Evolutionary conservation across 2,329 filamentous ascomycete genomes (phyloP), one percentile per base, ranked within the genome.

Genomic region (Nigrograna mackinnonii): DNA sequence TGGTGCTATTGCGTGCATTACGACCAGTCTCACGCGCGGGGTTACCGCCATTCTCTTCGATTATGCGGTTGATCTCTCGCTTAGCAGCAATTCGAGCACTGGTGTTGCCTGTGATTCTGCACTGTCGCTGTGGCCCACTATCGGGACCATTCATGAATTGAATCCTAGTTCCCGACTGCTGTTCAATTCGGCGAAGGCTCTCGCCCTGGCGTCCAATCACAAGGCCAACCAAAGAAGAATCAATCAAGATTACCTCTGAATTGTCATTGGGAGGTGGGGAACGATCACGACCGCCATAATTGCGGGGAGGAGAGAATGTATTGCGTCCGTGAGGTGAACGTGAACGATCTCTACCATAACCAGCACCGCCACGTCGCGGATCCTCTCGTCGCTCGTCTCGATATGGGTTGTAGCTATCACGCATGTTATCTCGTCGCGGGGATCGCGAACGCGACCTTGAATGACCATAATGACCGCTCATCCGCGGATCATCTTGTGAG

Each of bases 131-230:
- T 13, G 84, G 80, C 16, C 87, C 87, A 34, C 82, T 83, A 60
- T 90, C 85, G 44, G 84, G 82, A 13, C 88, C 82, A 22, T 90
- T 87, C 46, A 95, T 79, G 64, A 96, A 96, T 70, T 96, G 91
- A 19, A 96, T 90, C 45, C 91, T 80, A 56, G 90, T 91, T 40
- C 83, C 83, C 35, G 86, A 90, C 57, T 95, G 89, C 34, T 82
- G 77, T 69, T 96, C 91, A 52, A 96, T 89, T 44, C 89, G 85
- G 54, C 89, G 80, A 32, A 96, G 75, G 57, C 95, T 96, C 72
- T 96, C 91, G 54, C 91, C 91, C 62, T 91, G 87, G 46, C 91
- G 84, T 39, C 91, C 91, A 62, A 96, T 96, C 60, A 96, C 95
- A 22, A 96, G 77, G 31, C 91, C 91, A 38, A 96, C 91, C 35